phyloP scores from a whole-genome alignment of 1,139 yeast species.

The Pichia sorboxylosa region DNA sequence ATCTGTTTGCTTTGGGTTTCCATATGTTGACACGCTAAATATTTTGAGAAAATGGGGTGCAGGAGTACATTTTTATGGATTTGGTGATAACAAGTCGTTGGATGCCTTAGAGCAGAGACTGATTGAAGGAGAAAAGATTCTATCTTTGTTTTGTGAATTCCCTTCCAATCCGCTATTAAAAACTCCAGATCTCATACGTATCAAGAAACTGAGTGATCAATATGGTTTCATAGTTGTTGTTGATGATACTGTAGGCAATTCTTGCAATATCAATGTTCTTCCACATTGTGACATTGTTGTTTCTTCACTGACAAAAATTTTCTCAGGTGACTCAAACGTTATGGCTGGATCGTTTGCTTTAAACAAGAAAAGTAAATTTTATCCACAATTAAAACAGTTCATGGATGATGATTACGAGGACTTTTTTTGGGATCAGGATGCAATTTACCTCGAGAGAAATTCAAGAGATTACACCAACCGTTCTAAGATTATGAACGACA shows the following conservation, averaged over 20 bases:
- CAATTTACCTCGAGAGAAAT: slow-evolving; percentile 81
- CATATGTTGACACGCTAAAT: slow-evolving; percentile 85
- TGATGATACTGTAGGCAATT: slow-evolving; percentile 91
- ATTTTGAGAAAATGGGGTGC: slow-evolving; percentile 85
- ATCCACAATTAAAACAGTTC: slow-evolving; percentile 39
- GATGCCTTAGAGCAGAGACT: slow-evolving; percentile 51
- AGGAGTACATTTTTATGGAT: slow-evolving; percentile 70
- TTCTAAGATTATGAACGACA: slow-evolving; percentile 54
- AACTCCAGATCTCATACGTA: slow-evolving; percentile 62
- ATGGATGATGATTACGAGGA: slow-evolving; percentile 53
- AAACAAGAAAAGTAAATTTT: slow-evolving; percentile 53
- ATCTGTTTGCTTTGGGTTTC: slow-evolving; percentile 88
- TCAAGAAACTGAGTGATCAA: slow-evolving; percentile 54
- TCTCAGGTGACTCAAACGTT: slow-evolving; percentile 89
- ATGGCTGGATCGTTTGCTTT: slow-evolving; percentile 86
- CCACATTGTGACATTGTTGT: slow-evolving; percentile 80
- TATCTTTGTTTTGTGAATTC: slow-evolving; percentile 77
- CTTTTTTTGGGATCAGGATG: slow-evolving; percentile 86
- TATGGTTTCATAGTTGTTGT: slow-evolving; percentile 69
- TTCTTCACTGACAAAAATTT: slow-evolving; percentile 81
- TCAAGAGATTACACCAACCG: slow-evolving; percentile 77
- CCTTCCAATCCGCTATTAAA: slow-evolving; percentile 86
- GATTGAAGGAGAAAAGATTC: slow-evolving; percentile 51
- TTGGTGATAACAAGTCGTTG: slow-evolving; percentile 68
- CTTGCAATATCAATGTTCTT: slow-evolving; percentile 69